Evolutionary conservation across 352 stramenopile genomes (phyloP).

Genomic region (Phytopythium ostracodes): DNA sequence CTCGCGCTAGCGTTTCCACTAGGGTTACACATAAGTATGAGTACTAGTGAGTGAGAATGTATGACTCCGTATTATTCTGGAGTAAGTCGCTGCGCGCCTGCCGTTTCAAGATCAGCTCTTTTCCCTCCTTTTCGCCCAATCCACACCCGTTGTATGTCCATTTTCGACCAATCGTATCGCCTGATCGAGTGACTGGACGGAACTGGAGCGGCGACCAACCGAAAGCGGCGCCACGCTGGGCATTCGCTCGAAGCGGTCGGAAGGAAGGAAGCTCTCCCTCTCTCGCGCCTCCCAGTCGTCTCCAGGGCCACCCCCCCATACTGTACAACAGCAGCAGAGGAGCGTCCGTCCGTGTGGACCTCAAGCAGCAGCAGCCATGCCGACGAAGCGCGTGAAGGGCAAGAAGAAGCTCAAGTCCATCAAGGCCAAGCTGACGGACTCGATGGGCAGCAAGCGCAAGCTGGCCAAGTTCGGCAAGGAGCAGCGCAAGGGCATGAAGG

Average conservation of each 20-base stretch:
- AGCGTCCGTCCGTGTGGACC: not conserved
- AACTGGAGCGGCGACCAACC: conserved; percentile 22
- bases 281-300: not conserved
- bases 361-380: conserved; percentile 32
- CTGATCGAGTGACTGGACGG: not conserved
- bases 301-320: not conserved
- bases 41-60: not conserved
- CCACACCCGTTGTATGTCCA: conserved; percentile 9
- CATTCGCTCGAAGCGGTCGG: conserved; percentile 18
- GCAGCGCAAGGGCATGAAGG: conserved; percentile 78
- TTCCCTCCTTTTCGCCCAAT: conserved; percentile 18
- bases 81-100: not conserved
- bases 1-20: too few species aligned
- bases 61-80: not conserved
- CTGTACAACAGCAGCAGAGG: not conserved
- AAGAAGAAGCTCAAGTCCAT: conserved; percentile 91
- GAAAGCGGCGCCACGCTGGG: not conserved
- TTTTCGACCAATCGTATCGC: conserved; percentile 14
- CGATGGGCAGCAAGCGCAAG: conserved; percentile 77
- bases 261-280: conserved; percentile 10
- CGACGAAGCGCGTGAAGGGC: conserved; percentile 84
- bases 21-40: not conserved
- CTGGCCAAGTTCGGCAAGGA: conserved; percentile 84
- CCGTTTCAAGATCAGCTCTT: conserved; percentile 21
- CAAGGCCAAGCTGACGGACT: conserved; percentile 85